phyloP scores from a whole-genome alignment of 208 protist species.

The Histomonas meleagridis region DNA sequence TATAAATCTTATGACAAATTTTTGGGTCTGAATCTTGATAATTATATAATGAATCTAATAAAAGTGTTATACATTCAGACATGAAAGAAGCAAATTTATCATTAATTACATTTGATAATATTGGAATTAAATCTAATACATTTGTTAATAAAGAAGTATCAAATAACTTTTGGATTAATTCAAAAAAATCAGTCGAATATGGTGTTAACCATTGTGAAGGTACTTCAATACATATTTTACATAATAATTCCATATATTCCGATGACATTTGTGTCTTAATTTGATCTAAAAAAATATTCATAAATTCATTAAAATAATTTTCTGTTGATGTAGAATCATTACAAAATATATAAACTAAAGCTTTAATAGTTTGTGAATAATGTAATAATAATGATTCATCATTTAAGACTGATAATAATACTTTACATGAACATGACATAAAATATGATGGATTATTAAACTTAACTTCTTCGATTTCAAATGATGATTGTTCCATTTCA shows the following conservation, averaged over 20 bases:
- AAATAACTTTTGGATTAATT: not conserved
- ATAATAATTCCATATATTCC: not conserved
- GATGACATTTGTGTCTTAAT: not conserved
- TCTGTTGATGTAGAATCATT: not conserved
- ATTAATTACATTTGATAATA: not conserved
- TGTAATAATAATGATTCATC: not conserved
- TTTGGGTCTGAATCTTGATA: too few species aligned
- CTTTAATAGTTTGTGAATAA: not conserved
- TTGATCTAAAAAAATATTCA: not conserved
- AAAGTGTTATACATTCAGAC: too few species aligned
- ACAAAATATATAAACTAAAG: not conserved
- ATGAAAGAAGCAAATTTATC: not conserved
- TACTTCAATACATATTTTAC: not conserved
- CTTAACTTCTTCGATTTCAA: not conserved
- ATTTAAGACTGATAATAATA: not conserved
- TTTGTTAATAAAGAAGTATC: not conserved
- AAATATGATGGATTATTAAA: not conserved
- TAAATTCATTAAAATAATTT: not conserved
- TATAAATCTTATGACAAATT: not conserved
- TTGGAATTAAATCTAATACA: not conserved
- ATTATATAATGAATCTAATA: not conserved
- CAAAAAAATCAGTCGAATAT: not conserved
- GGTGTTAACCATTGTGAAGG: not conserved
- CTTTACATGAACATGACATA: too few species aligned
- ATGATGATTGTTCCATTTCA: not conserved